Conservation (phyloP, 1,284 basidiomycete species). For the Cutaneotrichosporon mucoides region DNA sequence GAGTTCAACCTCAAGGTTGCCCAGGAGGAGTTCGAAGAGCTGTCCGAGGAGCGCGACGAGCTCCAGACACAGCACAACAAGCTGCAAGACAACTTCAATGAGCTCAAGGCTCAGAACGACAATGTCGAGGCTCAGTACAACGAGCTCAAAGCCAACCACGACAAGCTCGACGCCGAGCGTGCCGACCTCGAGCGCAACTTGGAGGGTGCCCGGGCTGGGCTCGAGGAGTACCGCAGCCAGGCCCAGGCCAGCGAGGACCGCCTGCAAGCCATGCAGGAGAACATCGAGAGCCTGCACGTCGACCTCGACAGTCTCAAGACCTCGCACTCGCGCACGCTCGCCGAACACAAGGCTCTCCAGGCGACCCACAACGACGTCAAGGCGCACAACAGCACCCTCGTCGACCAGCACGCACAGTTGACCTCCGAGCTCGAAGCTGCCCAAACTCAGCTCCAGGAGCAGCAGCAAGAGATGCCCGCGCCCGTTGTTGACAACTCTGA, state of each 20-base stretch:
- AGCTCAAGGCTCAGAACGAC: neutral
- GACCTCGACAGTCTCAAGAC: neutral
- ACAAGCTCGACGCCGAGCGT: neutral
- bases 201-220: neutral
- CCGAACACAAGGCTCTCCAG: neutral
- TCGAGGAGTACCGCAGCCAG: neutral
- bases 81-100: neutral
- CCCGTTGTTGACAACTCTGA: neutral
- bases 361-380: neutral
- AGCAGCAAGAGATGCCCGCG: neutral
- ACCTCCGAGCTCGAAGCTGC: neutral
- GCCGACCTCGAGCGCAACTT: neutral
- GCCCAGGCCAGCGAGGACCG: neutral
- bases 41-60: constrained; percentile 1
- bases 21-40: constrained; percentile 8
- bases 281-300: constrained; percentile 1
- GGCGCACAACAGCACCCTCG: neutral
- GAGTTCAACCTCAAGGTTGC: constrained; percentile 5
- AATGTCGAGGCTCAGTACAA: neutral
- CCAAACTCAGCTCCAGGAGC: neutral
- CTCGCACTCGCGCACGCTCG: neutral
- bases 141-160: neutral
- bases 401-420: neutral
- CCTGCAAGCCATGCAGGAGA: neutral
- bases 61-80: neutral